Evolutionary conservation across 331 rosid species (phyloP).

Genomic region (Ulmus americana): DNA sequence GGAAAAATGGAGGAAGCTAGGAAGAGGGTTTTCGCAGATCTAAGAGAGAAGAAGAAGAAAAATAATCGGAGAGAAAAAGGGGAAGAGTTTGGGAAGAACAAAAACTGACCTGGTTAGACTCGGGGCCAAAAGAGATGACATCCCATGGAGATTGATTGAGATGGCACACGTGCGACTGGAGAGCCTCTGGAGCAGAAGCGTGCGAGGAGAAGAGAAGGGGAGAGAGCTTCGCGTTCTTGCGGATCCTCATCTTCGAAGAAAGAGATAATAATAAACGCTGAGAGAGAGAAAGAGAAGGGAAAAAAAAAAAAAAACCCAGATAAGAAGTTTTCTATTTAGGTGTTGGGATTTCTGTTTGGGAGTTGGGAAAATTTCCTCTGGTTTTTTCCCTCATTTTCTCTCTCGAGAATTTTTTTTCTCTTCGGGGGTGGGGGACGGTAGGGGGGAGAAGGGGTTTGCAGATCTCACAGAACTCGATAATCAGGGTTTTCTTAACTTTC

Average conservation of each 20-base stretch:
- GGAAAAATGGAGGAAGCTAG: not conserved
- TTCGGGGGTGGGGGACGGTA: not conserved
- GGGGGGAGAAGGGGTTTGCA: constrained; percentile 28
- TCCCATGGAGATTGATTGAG: constrained; percentile 94
- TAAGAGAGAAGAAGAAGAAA: constrained; percentile 13
- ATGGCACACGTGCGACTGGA: constrained; percentile 60
- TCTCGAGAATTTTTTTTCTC: not conserved
- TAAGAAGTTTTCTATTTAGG: not conserved
- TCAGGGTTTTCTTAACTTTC: constrained; percentile 42
- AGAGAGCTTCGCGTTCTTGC: constrained; percentile 68
- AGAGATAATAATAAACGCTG: not conserved
- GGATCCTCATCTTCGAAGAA: constrained; percentile 57
- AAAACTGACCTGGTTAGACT: constrained; percentile 38
- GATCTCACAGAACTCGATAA: constrained; percentile 70
- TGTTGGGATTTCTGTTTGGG: constrained; percentile 5
- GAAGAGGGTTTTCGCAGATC: constrained; percentile 36
- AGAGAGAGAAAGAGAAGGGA: not conserved
- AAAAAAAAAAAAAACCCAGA: not conserved
- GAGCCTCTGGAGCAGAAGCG: constrained; percentile 38
- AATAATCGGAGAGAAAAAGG: not conserved
- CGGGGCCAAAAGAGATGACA: constrained; percentile 47
- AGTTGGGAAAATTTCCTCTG: constrained; percentile 4
- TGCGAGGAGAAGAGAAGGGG: constrained; percentile 38
- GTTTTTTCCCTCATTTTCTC: constrained; percentile 16
- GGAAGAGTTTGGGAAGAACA: not conserved